Evolutionary conservation across 495 filamentous ascomycete species (phyloP).

Genomic region (Elaphomyces granulatus): DNA sequence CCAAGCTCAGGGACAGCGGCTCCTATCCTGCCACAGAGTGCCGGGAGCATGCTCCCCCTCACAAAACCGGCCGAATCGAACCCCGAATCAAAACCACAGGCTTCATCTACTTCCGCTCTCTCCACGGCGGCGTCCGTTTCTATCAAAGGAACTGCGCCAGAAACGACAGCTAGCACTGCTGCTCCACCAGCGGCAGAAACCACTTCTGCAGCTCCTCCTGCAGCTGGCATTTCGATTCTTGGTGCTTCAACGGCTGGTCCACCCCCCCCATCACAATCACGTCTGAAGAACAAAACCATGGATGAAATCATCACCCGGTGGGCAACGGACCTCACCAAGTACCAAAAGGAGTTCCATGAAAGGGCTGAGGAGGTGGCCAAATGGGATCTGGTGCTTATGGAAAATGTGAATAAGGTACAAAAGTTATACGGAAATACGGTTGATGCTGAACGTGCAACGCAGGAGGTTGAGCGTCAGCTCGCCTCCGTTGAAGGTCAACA

Average conservation of each 20-base stretch:
- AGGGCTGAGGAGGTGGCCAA: slow-evolving; percentile 74
- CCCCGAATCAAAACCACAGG: background rate
- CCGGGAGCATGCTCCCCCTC: slow-evolving; percentile 27
- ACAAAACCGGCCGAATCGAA: slow-evolving; percentile 18
- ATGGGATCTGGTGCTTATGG: slow-evolving; percentile 86
- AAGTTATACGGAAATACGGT: slow-evolving; percentile 76
- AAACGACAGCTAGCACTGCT: slow-evolving; percentile 14
- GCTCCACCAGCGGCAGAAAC: slow-evolving; percentile 10
- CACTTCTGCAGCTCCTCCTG: slow-evolving; percentile 11
- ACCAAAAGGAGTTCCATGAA: slow-evolving; percentile 85
- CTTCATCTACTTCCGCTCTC: slow-evolving; percentile 14
- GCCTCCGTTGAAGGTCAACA: slow-evolving; percentile 80
- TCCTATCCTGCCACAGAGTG: slow-evolving; percentile 1
- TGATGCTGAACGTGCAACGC: slow-evolving; percentile 79
- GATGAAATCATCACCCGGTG: slow-evolving; percentile 98
- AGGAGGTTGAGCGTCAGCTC: slow-evolving; percentile 84
- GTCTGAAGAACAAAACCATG: slow-evolving; percentile 97
- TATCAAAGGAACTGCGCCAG: slow-evolving; percentile 9
- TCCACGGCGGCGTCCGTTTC: slow-evolving; percentile 17
- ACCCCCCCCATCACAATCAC: slow-evolving; percentile 59
- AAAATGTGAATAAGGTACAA: slow-evolving; percentile 83
- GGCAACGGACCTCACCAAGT: slow-evolving; percentile 87
- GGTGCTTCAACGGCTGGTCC: slow-evolving; percentile 66
- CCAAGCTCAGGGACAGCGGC: slow-evolving; percentile 4
- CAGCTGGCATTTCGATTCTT: slow-evolving; percentile 27